Evolutionary conservation across 768 basidiomycete genomes (phyloP), one percentile per base, ranked within the genome.

Genomic region (Boletus eberwhitei): DNA sequence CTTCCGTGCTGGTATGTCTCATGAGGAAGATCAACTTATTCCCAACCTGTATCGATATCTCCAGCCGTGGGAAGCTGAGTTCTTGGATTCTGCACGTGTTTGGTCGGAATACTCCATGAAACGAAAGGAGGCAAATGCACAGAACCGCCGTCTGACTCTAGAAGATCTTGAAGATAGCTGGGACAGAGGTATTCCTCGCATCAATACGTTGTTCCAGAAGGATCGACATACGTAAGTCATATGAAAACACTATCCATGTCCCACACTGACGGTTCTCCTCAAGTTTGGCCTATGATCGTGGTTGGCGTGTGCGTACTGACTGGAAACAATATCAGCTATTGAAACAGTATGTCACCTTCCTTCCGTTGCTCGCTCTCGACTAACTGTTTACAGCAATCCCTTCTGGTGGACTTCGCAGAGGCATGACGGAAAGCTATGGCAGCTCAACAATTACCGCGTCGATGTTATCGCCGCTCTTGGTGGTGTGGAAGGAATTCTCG

Each of bases 31-130:
- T 64, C 90, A 95, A 65, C 81, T 98, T 31, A 98, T 98, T 66
- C 96, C 96, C 46, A 98, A 98, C 72, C 69, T 99, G 74, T 96
- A 96, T 75, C 90, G 97, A 60, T 96, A 98, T 71, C 79, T 97
- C 13, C 92, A 96, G 63, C 94, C 95, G 11, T 98, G 95, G 95
- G 93, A 96, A 68, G 91, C 94, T 1, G 95, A 98, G 69, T 98
- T 99, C 77, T 71, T 97, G 55, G 97, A 99, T 67, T 98, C 95
- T 2, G 95, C 95, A 38, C 93, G 97, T 63, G 97, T 99, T 38
- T 99, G 97, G 97, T 92, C 88, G 0, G 97, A 99, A 71, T 99
- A 99, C 71, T 95, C 96, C 0, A 91, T 98, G 93, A 99, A 98
- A 79, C 79, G 97, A 63, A 98, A 98, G 72, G 97, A 99, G 69